phyloP scores from a whole-genome alignment of 2,329 filamentous ascomycete species.

The Cyclaneusma minus region DNA sequence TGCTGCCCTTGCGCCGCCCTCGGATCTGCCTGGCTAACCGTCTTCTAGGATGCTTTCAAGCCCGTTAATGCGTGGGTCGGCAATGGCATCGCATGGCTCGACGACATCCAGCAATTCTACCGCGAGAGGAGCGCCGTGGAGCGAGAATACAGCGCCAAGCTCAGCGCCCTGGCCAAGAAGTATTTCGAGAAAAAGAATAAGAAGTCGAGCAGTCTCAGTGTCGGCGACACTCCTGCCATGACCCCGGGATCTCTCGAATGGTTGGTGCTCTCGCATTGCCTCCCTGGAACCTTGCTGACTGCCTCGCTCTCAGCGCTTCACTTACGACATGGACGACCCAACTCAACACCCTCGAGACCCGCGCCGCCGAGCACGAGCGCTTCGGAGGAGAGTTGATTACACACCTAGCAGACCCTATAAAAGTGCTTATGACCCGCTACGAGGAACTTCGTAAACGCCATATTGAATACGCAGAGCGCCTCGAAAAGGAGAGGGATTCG shows the following conservation, averaged over 20 bases:
- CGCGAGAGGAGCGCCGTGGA: slow-evolving; percentile 87
- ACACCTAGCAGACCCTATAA: slow-evolving; percentile 77
- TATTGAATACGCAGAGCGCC: slow-evolving; percentile 70
- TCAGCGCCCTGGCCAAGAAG: slow-evolving; percentile 78
- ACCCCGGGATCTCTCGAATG: slow-evolving; percentile 92
- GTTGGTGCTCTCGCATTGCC: slow-evolving; percentile 21
- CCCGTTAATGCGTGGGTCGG: slow-evolving; percentile 83
- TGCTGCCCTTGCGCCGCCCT: no score
- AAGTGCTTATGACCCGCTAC: slow-evolving; percentile 56
- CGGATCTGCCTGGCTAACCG: not conserved
- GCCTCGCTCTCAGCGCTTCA: slow-evolving; percentile 48
- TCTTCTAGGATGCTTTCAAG: slow-evolving; percentile 79
- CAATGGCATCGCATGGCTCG: slow-evolving; percentile 84
- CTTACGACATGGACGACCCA: slow-evolving; percentile 96
- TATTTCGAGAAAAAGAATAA: slow-evolving; percentile 95
- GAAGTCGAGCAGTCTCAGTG: slow-evolving; percentile 75
- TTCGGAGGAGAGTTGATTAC: slow-evolving; percentile 65
- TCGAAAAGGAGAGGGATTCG: slow-evolving; percentile 77
- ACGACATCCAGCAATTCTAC: slow-evolving; percentile 95
- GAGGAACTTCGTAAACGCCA: slow-evolving; percentile 91
- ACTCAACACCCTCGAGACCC: slow-evolving; percentile 73
- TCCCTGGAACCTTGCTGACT: slow-evolving; percentile 1
- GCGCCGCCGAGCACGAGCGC: slow-evolving; percentile 77
- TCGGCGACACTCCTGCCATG: slow-evolving; percentile 83
- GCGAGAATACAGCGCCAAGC: slow-evolving; percentile 88